Percentiles rank a stretch among this genome's conserved stretches.
Conservation (phyloP, 2,329 filamentous ascomycete genomes). For the Periglandula ipomoeae region DNA sequence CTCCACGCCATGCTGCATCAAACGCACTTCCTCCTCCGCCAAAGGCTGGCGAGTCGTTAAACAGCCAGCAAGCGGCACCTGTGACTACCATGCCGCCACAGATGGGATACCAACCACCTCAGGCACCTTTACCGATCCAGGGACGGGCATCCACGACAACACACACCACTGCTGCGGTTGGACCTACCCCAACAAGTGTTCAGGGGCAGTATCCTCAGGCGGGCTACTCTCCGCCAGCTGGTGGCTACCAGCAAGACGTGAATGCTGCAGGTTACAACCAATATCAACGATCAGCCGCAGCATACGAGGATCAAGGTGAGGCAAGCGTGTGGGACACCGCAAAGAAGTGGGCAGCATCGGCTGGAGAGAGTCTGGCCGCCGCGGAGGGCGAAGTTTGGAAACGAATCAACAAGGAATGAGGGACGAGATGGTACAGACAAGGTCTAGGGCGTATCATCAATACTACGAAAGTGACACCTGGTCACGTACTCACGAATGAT, state of each 20-base stretch:
- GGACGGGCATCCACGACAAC: constrained; percentile 32
- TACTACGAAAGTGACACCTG: constrained; percentile 2
- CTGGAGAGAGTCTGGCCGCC: constrained; percentile 47
- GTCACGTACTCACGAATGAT: neutral
- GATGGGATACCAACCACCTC: constrained; percentile 42
- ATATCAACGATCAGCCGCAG: constrained; percentile 33
- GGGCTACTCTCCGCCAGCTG: constrained; percentile 37
- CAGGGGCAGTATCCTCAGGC: constrained; percentile 17
- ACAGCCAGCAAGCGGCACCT: constrained; percentile 21
- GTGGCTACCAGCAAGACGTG: constrained; percentile 45
- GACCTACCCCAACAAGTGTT: constrained; percentile 16
- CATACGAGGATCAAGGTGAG: constrained; percentile 20
- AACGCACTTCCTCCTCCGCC: constrained; percentile 39
- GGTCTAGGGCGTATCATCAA: neutral
- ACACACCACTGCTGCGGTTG: neutral
- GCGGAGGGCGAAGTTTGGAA: constrained; percentile 55
- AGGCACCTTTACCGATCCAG: constrained; percentile 30
- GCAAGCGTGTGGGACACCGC: constrained; percentile 46
- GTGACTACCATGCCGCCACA: constrained; percentile 30
- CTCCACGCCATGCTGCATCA: constrained; percentile 18
- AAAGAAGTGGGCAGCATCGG: constrained; percentile 48
- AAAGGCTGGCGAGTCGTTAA: constrained; percentile 36
- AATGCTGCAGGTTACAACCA: constrained; percentile 42
- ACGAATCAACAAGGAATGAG: constrained; percentile 48
- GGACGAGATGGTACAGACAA: neutral